Conservation (phyloP, 139 green algal species). For the Chlorella sp. region DNA sequence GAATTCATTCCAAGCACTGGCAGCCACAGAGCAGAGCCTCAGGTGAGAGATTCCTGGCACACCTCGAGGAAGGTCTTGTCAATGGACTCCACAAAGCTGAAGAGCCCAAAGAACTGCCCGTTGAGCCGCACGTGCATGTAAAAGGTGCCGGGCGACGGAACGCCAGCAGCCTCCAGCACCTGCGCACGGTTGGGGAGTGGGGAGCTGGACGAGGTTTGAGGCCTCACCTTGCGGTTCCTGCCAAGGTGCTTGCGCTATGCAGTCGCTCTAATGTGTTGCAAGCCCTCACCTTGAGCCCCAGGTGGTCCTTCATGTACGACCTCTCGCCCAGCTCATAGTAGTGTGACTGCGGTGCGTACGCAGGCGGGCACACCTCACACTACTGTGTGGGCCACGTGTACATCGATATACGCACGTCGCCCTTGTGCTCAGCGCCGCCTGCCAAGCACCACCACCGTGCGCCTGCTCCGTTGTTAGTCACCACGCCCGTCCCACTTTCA, state of each 20-base stretch:
- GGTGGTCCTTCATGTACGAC: slow-evolving; percentile 68
- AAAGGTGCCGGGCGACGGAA: slow-evolving; percentile 41
- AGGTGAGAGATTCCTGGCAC: too few species aligned
- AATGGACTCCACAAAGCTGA: slow-evolving; percentile 55
- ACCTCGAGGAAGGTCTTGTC: slow-evolving; percentile 48
- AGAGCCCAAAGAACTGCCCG: slow-evolving; percentile 69
- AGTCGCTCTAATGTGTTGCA: neutral
- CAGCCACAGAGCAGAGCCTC: too few species aligned
- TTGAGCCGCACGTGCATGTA: slow-evolving; percentile 67
- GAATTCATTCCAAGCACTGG: too few species aligned
- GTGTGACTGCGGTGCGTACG: slow-evolving; percentile 8
- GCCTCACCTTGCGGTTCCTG: neutral
- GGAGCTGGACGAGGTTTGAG: neutral
- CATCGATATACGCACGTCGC: neutral
- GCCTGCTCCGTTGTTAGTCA: too few species aligned
- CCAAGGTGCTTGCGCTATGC: neutral
- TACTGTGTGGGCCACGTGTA: neutral
- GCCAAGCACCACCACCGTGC: neutral
- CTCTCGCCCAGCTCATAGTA: slow-evolving; percentile 68
- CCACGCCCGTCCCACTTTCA: too few species aligned
- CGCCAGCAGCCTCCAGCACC: slow-evolving; percentile 39
- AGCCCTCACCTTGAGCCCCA: slow-evolving; percentile 33
- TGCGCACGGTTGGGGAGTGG: slow-evolving; percentile 1
- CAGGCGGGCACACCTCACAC: slow-evolving; percentile 10
- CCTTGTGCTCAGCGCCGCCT: too few species aligned